These are phyloP conservation scores for Shiraia bambusicola DNA, from an alignment of 2,329 filamentous ascomycete species.

Conservation along the genomic window DNA sequence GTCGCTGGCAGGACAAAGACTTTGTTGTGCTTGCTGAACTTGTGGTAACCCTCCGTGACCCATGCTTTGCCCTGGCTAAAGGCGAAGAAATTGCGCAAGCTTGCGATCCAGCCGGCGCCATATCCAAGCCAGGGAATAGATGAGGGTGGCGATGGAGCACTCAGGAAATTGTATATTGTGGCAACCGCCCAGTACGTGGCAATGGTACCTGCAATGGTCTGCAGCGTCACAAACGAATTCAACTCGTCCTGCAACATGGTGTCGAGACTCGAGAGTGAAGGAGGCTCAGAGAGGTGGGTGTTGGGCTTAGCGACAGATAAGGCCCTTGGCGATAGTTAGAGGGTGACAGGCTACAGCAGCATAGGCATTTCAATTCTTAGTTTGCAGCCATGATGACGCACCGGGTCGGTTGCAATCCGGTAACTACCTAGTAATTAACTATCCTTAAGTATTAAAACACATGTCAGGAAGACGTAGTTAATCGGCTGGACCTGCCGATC, in stretches of 20 bases:
- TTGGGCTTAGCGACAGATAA: no score
- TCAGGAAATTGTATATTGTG: constrained; percentile 14
- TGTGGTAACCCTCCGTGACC: constrained; percentile 23
- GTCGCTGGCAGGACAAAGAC: constrained; percentile 30
- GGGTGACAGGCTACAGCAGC: no score
- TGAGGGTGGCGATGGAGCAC: constrained; percentile 17
- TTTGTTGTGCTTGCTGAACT: constrained; percentile 27
- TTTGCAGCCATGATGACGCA: no score
- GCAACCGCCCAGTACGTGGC: constrained; percentile 22
- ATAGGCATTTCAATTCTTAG: no score
- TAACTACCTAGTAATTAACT: no score
- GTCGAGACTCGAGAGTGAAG: neutral
- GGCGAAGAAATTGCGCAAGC: constrained; percentile 21
- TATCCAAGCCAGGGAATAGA: constrained; percentile 28
- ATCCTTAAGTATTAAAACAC: no score
- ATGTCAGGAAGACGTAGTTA: no score
- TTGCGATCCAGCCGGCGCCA: constrained; percentile 24
- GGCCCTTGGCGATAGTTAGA: no score
- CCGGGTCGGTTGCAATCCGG: no score
- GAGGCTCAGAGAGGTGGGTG: neutral
- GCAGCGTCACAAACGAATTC: constrained; percentile 2
- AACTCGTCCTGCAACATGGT: constrained; percentile 1
- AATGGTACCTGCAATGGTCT: constrained; percentile 7
- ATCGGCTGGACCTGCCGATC: no score
- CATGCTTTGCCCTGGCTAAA: constrained; percentile 26